A percentile compares a stretch with the other conserved stretches of the same genome.
Evolutionary conservation across 371 early-diverging fungal species (phyloP).

Genomic region (Rhizopus sp.): DNA sequence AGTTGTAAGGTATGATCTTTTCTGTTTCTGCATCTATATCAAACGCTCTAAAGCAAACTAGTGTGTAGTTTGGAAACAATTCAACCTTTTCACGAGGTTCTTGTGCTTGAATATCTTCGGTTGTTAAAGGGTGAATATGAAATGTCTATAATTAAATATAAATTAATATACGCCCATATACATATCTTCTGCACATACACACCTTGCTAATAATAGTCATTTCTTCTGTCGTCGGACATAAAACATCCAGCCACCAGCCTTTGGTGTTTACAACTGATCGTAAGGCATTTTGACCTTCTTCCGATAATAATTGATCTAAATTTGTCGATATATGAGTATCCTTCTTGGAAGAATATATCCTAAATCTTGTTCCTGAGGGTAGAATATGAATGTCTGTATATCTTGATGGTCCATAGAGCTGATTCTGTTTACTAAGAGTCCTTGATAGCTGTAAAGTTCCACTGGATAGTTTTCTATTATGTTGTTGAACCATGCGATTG

Average conservation of each 20-base stretch:
- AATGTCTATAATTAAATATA: constrained; percentile 34
- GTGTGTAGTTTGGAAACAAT: constrained; percentile 69
- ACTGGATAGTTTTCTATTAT: constrained; percentile 21
- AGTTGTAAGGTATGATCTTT: constrained; percentile 63
- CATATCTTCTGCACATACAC: not conserved
- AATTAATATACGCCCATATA: not conserved
- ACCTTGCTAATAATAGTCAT: constrained; percentile 73
- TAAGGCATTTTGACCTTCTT: constrained; percentile 37
- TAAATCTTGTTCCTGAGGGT: constrained; percentile 22
- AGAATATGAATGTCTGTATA: not conserved
- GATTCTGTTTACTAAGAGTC: constrained; percentile 32
- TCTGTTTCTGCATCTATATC: constrained; percentile 58
- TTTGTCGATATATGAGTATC: not conserved
- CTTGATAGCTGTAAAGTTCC: constrained; percentile 28
- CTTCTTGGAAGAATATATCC: constrained; percentile 26
- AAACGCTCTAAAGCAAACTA: constrained; percentile 69
- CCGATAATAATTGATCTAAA: constrained; percentile 25
- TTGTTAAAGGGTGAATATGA: constrained; percentile 74
- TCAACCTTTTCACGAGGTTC: constrained; percentile 81
- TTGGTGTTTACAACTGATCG: constrained; percentile 48
- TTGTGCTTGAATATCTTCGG: constrained; percentile 72
- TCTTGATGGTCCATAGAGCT: constrained; percentile 16
- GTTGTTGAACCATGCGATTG: constrained; percentile 29
- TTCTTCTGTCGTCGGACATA: constrained; percentile 78
- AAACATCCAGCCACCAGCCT: constrained; percentile 89